Percentiles rank a stretch among this genome's conserved stretches.
Evolutionary conservation across 768 basidiomycete genomes (phyloP).

Genomic region (Boletus vermiculosoides): DNA sequence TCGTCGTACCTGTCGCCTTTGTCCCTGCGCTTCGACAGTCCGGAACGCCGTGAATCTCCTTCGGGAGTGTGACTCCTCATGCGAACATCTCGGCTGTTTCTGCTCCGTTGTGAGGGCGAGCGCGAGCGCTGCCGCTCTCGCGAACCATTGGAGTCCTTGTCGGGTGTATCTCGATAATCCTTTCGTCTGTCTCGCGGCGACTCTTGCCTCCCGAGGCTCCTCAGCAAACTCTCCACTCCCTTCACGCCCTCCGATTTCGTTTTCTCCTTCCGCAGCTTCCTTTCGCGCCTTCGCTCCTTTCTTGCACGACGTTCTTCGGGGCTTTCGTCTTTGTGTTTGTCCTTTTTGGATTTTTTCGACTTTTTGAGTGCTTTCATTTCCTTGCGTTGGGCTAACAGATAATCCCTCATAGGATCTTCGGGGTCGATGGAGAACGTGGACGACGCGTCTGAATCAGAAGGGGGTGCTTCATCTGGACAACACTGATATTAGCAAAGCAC

Average conservation of each 20-base stretch:
- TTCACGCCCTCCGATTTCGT: constrained; percentile 59
- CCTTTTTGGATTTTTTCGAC: constrained; percentile 58
- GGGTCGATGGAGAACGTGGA: constrained; percentile 77
- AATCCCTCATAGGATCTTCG: constrained; percentile 98
- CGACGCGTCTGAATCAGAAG: constrained; percentile 65
- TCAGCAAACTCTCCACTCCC: constrained; percentile 68
- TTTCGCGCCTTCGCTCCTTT: constrained; percentile 73
- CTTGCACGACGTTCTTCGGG: constrained; percentile 74
- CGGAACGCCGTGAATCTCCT: constrained; percentile 6
- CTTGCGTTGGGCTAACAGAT: constrained; percentile 70
- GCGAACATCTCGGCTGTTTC: constrained; percentile 10
- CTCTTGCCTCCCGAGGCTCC: constrained; percentile 35
- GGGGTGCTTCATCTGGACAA: constrained; percentile 47
- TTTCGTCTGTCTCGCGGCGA: constrained; percentile 22
- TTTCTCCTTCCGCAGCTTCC: constrained; percentile 52
- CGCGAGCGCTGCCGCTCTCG: constrained; percentile 14
- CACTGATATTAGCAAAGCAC: constrained; percentile 5
- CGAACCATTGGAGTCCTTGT: constrained; percentile 12
- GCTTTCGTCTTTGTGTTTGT: constrained; percentile 71
- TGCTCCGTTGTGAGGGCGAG: constrained; percentile 11
- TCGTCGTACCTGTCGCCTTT: constrained; percentile 5
- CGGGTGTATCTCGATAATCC: constrained; percentile 10
- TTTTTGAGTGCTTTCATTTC: constrained; percentile 68
- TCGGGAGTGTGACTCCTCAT: constrained; percentile 22
- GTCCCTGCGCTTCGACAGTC: constrained; percentile 1